Conservation (phyloP, 225 moss, liverwort and hornwort species). For the Neckera pumila region DNA sequence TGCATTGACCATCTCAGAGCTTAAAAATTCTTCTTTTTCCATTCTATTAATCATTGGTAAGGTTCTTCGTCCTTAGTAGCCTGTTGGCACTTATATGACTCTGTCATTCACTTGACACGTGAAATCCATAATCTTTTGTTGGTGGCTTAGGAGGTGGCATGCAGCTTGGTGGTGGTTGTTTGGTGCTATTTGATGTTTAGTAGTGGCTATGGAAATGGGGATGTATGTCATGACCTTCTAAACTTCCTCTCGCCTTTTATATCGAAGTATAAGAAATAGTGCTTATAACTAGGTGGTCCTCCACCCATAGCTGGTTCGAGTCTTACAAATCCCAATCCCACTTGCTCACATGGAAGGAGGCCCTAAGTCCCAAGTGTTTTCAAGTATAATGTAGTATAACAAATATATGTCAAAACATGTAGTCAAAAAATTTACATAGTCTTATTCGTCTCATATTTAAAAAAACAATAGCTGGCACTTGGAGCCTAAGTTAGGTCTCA, state of each 20-base stretch:
- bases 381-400: too few relatives aligned
- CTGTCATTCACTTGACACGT: too few relatives aligned
- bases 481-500: neutral
- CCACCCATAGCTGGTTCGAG: rapidly evolving
- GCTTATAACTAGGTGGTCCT: neutral
- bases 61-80: rapidly evolving
- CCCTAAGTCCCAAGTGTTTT: neutral
- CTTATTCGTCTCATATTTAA: neutral
- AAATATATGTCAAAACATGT: too few relatives aligned
- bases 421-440: too few relatives aligned
- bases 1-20: too few relatives aligned
- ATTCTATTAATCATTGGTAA: too few relatives aligned
- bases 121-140: too few relatives aligned
- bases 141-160: too few relatives aligned
- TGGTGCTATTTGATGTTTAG: neutral
- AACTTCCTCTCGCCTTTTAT: too few relatives aligned
- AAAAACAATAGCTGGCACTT: neutral
- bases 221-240: neutral
- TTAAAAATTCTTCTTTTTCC: too few relatives aligned
- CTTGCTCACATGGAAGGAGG: neutral
- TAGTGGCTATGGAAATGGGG: neutral
- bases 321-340: neutral
- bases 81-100: too few relatives aligned
- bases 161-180: neutral
- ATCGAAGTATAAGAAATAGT: neutral